phyloP scores from a whole-genome alignment of 257 asterid species.

The Lantana camara region DNA sequence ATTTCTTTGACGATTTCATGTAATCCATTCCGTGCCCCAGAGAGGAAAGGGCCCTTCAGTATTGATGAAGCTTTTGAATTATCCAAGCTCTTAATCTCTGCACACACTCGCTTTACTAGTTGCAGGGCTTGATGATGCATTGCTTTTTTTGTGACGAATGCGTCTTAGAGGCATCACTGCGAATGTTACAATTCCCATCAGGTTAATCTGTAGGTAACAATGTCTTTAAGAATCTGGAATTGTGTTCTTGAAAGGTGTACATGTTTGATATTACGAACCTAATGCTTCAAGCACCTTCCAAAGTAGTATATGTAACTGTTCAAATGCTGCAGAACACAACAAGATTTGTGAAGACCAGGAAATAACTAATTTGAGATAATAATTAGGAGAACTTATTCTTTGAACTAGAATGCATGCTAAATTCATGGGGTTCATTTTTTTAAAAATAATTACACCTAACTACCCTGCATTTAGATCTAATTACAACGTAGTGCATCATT shows the following conservation, averaged over 20 bases:
- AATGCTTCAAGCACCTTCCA: conserved; percentile 31
- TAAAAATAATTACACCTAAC: no score
- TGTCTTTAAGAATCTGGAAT: neutral
- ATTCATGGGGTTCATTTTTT: no score
- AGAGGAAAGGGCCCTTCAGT: conserved; percentile 24
- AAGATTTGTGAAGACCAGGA: neutral
- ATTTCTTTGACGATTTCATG: conserved; percentile 34
- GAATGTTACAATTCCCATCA: neutral
- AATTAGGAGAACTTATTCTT: neutral
- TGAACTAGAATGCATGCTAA: neutral
- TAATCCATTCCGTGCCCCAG: conserved; percentile 30
- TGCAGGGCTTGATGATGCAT: conserved; percentile 33
- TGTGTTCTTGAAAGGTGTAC: no score
- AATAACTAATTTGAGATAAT: neutral
- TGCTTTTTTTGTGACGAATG: conserved; percentile 23
- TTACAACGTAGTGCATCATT: no score
- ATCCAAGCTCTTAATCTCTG: conserved; percentile 26
- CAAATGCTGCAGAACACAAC: conserved; percentile 19
- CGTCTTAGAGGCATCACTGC: conserved; percentile 29
- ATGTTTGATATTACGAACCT: no score
- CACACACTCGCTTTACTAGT: conserved; percentile 22
- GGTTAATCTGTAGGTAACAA: no score
- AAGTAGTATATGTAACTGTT: conserved; percentile 15
- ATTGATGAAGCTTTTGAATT: conserved; percentile 20
- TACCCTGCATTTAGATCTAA: no score